Base-by-base conservation (phyloP, 2,329 filamentous ascomycete species). In the Juglanconis juglandina region DNA sequence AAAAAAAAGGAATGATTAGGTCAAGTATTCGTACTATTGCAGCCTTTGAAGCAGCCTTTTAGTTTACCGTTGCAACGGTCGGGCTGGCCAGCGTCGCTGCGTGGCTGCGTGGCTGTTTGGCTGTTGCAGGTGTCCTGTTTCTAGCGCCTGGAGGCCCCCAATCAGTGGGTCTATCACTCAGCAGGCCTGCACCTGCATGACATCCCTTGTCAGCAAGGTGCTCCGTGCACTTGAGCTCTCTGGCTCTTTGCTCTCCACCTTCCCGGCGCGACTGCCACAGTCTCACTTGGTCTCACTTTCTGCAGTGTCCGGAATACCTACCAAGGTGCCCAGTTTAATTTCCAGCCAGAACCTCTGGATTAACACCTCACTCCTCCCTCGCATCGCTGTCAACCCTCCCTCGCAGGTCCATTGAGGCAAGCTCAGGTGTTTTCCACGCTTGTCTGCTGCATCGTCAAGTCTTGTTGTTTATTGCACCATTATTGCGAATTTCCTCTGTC, bases 321-420 rank as follows among this genome's bases (percentile, higher is more conserved):
- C 41, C 17, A 46, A 50, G 61, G 61, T 56, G 61, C 58, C 58
- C 58, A 52, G 35, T 63, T 59, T 59, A 52, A 63, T 63, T 61
- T 57, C 58, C 59, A 53, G 51, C 48, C 53, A 55, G 46, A 47
- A 50, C 55, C 55, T 47, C 34, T 47, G 41, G 10, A 57, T 39
- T 35, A 48, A 50, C 55, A 55, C 61, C 49, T 60, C 51, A 32
- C 56, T 41, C 52, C 46, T 54, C 54, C 44, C 33, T n/a, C 37
- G 17, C 34, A 41, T 41, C 47, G 44, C 52, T 46, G 5, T 39
- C 14, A 37, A 48, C 34, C 32, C 24, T 54, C 46, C 37, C 56
- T 47, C 53, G 42, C 42, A 60, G 51, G 33, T 56, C 52, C 53
- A 55, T 32, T 35, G 51, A 60, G 50, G 24, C 53, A 44, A 56